Evolutionary conservation across 495 filamentous ascomycete genomes (phyloP).

Genomic region (Penicillium cosmopolitanum): DNA sequence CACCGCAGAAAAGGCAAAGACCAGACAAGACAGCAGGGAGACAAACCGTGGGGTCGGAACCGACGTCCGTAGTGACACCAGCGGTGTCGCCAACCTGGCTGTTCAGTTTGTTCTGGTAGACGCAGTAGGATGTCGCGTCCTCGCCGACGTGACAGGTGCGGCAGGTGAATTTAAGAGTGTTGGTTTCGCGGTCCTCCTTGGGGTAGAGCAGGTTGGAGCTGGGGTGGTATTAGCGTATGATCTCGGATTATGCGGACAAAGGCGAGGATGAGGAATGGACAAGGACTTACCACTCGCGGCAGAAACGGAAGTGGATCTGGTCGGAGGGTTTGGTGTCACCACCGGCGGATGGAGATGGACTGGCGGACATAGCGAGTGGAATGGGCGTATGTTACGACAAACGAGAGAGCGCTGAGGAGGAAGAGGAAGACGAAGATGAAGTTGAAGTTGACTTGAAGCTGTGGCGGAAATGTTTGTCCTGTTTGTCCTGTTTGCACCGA

Average conservation of each 20-base stretch:
- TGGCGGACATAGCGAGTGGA: slow-evolving; percentile 53
- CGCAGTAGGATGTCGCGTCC: slow-evolving; percentile 79
- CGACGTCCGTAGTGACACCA: slow-evolving; percentile 95
- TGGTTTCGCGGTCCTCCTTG: slow-evolving; percentile 76
- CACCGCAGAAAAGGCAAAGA: slow-evolving; percentile 58
- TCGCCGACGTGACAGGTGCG: slow-evolving; percentile 91
- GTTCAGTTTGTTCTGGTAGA: slow-evolving; percentile 89
- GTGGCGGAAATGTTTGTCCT: slow-evolving; percentile 16
- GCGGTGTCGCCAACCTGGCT: slow-evolving; percentile 92
- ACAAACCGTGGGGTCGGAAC: slow-evolving; percentile 96
- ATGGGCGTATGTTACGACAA: background rate
- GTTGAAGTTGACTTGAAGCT: background rate
- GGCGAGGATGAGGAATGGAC: background rate
- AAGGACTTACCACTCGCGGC: slow-evolving; percentile 78
- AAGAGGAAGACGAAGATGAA: background rate
- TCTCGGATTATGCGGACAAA: background rate
- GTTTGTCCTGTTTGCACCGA: slow-evolving; percentile 27
- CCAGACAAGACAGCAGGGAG: slow-evolving; percentile 31
- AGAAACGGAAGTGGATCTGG: slow-evolving; percentile 94
- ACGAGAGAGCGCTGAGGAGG: background rate
- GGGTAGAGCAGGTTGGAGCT: slow-evolving; percentile 98
- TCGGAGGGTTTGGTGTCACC: slow-evolving; percentile 63
- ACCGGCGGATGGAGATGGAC: slow-evolving; percentile 59
- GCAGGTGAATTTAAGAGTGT: slow-evolving; percentile 75
- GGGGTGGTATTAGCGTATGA: slow-evolving; percentile 18